These are phyloP conservation scores for Angomonas deanei DNA, from an alignment of 208 protist species.

Conservation along the genomic window DNA sequence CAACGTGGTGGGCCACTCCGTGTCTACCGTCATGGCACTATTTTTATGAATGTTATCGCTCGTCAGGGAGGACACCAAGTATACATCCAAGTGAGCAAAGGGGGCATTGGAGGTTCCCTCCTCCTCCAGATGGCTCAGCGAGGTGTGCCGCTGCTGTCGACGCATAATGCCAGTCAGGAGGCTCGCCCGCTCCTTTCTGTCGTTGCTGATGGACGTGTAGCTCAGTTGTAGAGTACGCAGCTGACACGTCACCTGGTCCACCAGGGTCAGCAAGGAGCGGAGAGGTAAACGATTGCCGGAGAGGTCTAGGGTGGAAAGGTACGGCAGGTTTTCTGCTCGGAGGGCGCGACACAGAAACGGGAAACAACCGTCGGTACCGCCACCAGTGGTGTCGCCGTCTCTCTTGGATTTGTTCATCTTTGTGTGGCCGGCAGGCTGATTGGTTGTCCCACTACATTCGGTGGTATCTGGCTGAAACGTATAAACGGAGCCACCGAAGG, in stretches of 20 bases:
- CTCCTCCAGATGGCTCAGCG: not conserved
- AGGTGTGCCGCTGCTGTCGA: slow-evolving; percentile 22
- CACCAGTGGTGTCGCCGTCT: slow-evolving; percentile 12
- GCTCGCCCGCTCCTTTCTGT: slow-evolving; percentile 21
- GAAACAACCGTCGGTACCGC: slow-evolving; percentile 23
- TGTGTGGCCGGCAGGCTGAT: slow-evolving; percentile 20
- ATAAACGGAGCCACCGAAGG: too few relatives aligned
- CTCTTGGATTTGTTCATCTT: slow-evolving; percentile 40
- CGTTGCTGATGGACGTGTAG: slow-evolving; percentile 41
- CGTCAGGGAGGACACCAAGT: not conserved
- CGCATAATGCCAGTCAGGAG: slow-evolving; percentile 41
- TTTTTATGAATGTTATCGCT: slow-evolving; percentile 1
- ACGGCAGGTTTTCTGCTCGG: slow-evolving; percentile 35
- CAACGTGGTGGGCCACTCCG: not conserved
- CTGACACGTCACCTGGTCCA: slow-evolving; percentile 48
- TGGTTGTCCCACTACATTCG: slow-evolving; percentile 29
- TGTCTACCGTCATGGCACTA: not conserved
- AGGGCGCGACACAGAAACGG: slow-evolving; percentile 62
- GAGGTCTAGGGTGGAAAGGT: slow-evolving; percentile 47
- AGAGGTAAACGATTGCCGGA: slow-evolving; percentile 44
- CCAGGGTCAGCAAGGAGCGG: slow-evolving; percentile 37
- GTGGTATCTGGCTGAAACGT: too few relatives aligned
- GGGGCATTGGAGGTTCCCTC: not conserved
- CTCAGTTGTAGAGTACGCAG: slow-evolving; percentile 36
- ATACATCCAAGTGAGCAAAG: not conserved